Conservation (phyloP, 2,329 filamentous ascomycete species). For the Aspergillus texensis region DNA sequence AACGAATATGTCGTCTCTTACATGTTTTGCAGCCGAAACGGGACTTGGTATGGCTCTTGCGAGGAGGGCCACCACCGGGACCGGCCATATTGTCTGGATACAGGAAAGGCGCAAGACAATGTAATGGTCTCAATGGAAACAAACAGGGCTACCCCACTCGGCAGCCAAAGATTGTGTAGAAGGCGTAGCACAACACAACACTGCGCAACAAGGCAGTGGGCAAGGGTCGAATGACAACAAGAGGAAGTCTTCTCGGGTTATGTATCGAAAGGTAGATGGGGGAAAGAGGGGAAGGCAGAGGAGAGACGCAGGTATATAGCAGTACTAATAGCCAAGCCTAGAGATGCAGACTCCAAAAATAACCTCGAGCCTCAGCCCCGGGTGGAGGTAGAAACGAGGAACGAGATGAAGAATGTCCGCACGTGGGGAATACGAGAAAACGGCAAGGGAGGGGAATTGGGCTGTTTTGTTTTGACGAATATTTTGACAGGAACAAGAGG, state of each 20-base stretch:
- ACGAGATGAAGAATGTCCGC: constrained; percentile 20
- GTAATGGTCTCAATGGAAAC: not conserved
- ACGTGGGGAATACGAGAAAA: constrained; percentile 33
- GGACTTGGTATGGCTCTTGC: constrained; percentile 95
- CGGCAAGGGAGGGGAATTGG: constrained; percentile 15
- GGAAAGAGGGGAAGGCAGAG: constrained; percentile 7
- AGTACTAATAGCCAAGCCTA: not conserved
- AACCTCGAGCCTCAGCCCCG: constrained; percentile 27
- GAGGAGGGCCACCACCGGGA: constrained; percentile 89
- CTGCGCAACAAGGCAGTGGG: not conserved
- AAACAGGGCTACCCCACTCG: constrained; percentile 1
- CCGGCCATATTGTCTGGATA: constrained; percentile 69
- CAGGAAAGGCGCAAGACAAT: constrained; percentile 1
- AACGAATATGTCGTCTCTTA: constrained; percentile 95
- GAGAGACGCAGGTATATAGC: constrained; percentile 15
- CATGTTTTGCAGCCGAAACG: constrained; percentile 98
- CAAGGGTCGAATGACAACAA: not conserved
- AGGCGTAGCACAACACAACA: not conserved
- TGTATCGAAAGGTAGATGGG: not conserved
- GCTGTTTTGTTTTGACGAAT: not conserved
- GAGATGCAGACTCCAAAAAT: constrained; percentile 25
- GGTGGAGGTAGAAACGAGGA: constrained; percentile 18
- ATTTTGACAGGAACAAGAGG: constrained; percentile 12
- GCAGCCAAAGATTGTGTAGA: constrained; percentile 1
- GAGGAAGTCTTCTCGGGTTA: not conserved